Base-by-base conservation (phyloP, 345 rosid species). In the Moricandia arvensis region DNA sequence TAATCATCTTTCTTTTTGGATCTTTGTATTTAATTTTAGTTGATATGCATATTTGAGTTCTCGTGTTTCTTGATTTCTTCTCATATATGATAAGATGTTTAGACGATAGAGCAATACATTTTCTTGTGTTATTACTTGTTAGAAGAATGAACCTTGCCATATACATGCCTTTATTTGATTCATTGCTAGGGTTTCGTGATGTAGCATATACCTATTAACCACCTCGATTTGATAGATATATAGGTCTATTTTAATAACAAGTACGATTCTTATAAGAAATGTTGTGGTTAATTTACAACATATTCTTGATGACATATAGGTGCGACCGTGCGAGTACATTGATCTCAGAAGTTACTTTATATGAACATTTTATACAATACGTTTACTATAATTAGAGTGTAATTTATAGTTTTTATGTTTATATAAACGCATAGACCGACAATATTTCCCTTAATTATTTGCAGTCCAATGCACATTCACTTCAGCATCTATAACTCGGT, bases 141-240 rank as follows among this genome's bases (percentile, higher is more conserved):
- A 58, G 68, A 59, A 53, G 17, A 60, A n/a, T n/a, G n/a, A 37
- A 26, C 10, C 11, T 38, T 57, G 54, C 69, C 75, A 47, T 71
- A 4, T 37, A n/a, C n/a, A 66, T 78, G 54, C 26, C 31, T 77
- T 77, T 71, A 34, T 59, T 59, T 60, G 31, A 78, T 72, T 61
- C 41, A 30, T 54, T 62, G 73, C 74, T 72, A 72, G 74, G 77
- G 78, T 45, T 73, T 73, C 63, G 62, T 41, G 78, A 16, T 38
- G 11, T 35, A 63, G 9, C 53, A 11, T 66, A 29, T 60, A 13
- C 5, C 9, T 55, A 47, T n/a, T 64, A 54, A 38, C 15, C 71
- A 37, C 70, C 61, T 71, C 38, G 13, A 43, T 17, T 59, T 17
- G 57, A 45, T 71, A 57, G 49, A 71, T 69, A 21, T 38, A 41